phyloP scores from a whole-genome alignment of 148 eudicot genomes.

The Agrostemma githago region DNA sequence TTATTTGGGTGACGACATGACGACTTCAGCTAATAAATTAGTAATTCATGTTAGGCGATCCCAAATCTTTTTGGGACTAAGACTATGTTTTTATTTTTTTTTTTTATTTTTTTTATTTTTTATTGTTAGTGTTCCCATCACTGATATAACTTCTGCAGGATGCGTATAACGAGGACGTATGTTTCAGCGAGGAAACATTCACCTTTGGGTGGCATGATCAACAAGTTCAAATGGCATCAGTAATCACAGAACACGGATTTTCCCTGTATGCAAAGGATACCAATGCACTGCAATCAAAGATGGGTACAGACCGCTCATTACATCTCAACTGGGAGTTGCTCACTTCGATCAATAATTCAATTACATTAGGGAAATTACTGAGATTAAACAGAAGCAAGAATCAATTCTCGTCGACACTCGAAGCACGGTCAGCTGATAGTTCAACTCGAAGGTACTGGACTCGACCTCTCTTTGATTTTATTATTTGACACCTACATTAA shows the following conservation, averaged over 20 bases:
- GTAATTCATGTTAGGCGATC: too few species aligned
- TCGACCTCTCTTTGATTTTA: constrained; percentile 5
- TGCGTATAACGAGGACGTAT: constrained; percentile 32
- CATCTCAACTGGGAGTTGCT: constrained; percentile 71
- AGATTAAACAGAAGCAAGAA: constrained; percentile 32
- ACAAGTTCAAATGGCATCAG: constrained; percentile 61
- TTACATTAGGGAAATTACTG: constrained; percentile 69
- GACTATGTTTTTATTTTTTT: too few species aligned
- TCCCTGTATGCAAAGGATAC: constrained; percentile 57
- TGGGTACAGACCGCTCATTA: constrained; percentile 34
- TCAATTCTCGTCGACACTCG: constrained; percentile 20
- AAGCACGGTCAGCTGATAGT: constrained; percentile 21
- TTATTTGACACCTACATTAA: too few species aligned
- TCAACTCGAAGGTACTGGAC: constrained; percentile 41
- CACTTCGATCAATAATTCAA: constrained; percentile 48
- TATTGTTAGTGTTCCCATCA: constrained; percentile 17
- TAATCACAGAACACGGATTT: constrained; percentile 71
- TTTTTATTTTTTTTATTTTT: too few species aligned
- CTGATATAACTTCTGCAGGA: constrained; percentile 44
- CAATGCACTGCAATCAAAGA: constrained; percentile 39
- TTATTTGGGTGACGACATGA: too few species aligned
- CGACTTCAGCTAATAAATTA: too few species aligned
- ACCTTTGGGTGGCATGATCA: constrained; percentile 54
- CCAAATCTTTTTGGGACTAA: too few species aligned
- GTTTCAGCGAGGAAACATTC: constrained; percentile 42